Base-by-base conservation (phyloP, 768 basidiomycete species). In the Collybia nuda region DNA sequence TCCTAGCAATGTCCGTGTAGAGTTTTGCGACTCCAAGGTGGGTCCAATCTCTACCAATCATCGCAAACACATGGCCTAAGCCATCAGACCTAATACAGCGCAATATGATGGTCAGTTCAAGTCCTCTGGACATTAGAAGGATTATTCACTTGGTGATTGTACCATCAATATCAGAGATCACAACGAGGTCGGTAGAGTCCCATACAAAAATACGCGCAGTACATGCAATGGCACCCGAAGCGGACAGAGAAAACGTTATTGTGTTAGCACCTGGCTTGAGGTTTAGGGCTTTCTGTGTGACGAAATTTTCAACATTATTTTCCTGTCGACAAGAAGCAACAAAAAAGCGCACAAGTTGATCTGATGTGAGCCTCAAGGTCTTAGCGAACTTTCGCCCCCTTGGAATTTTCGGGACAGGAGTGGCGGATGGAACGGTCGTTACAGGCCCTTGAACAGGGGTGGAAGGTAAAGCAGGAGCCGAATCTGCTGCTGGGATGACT, bases 31-130 rank as follows among this genome's bases (percentile, higher is more conserved):
- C 95, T 5, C 97, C 96, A 3, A 90, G 75, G 67, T 98, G 96
- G 2, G 96, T 98, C 97, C 96, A 98, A 66, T 98, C 96, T 7
- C 95, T 85, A 6, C 96, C 97, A 56, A 98, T 94, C 81, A 97
- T 93, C 2, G 94, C 95, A 61, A 97, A 94, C 44, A 99, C 87
- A 63, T 98, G 96, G 0, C 96, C 96, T 5, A 98, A 74, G 1
- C 93, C 96, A 68, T 98, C 96, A 1, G 95, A 98, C 65, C 93
- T 96, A 58, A 15, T 43, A 39, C 19, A 9, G 47, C 6, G 28
- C n/a, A 18, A 32, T 11, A 11, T 14, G 9, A 44, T 36, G 21
- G 29, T 11, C 14, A 32, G 14, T 21, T n/a, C 9, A 12, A 26
- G n/a, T 29, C 11, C 29, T 19, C 14, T 48, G 8, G 22, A 24